Evolutionary conservation across 257 asterid genomes (phyloP), one percentile per base, ranked within the genome.

Genomic region (Petunia axillaris): DNA sequence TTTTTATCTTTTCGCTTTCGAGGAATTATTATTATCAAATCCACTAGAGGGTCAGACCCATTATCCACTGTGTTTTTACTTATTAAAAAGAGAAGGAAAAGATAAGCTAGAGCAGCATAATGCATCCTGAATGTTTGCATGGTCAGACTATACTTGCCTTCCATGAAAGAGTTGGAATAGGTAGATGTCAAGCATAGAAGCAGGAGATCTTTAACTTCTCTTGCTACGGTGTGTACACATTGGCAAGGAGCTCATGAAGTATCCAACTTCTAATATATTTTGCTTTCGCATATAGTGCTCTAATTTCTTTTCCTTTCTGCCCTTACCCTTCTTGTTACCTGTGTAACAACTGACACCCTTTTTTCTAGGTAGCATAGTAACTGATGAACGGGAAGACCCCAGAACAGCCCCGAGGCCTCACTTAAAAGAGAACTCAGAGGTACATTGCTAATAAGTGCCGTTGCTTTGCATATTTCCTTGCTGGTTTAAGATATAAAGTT

Each of bases 281-380:
- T 52, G 55, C 14, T 52, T 52, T 52, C 14, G 10, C 55, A 52
- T 9, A 43, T 70, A 58, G 16, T 64, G 54, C 73, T 62, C 70
- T 67, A n/a, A 40, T 3, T 66, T 50, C 10, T 77, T 59, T 36
- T 82, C 38, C 57, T 46, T 36, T 62, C 25, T 52, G 35, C 64
- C 35, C n/a, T 54, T 59, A 5, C 78, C 25, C 10, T 63, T 62
- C 79, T 1, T 2, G 41, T 54, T 50, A 7, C 39, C 38, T 60
- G 41, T 40, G 64, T 48, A 41, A 8, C 37, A 43, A 65, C 39
- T 43, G 5, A 4, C 40, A 40, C 44, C 57, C 36, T 58, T 75
- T 64, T 83, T 84, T 89, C 81, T 91, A 94, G 98, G 88, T 57
- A 87, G 92, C 90, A 87, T 76, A 44, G 83, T 88, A 41, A 92